Conservation (phyloP, 2,329 filamentous ascomycete genomes). For the Teratosphaeria destructans region DNA sequence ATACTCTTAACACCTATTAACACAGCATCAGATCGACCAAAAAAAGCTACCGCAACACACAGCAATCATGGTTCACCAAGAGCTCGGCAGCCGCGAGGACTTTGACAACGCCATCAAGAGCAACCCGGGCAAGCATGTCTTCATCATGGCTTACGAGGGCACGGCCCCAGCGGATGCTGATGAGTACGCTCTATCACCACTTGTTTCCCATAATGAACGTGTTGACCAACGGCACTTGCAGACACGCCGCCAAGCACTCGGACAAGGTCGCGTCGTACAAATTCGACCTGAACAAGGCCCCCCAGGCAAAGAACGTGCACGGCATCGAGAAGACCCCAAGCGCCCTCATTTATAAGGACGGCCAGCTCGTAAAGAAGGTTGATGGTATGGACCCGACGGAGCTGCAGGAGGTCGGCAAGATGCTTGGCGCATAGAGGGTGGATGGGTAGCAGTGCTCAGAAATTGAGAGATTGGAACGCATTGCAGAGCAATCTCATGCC, state of each 20-base stretch:
- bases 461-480: neutral
- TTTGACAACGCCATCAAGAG: slow-evolving; percentile 20
- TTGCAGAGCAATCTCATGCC: neutral
- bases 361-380: slow-evolving; percentile 21
- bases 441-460: neutral
- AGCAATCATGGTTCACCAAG: slow-evolving; percentile 9
- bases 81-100: slow-evolving; percentile 22
- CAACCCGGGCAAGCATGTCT: slow-evolving; percentile 21
- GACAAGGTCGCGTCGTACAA: slow-evolving; percentile 20
- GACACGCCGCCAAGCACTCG: slow-evolving; percentile 20
- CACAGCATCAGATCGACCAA: neutral
- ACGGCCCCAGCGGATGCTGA: slow-evolving; percentile 15
- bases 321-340: slow-evolving; percentile 16
- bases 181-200: slow-evolving; percentile 13
- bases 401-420: slow-evolving; percentile 14
- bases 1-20: neutral
- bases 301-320: slow-evolving; percentile 11
- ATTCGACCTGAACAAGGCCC: slow-evolving; percentile 13
- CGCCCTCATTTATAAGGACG: slow-evolving; percentile 23
- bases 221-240: slow-evolving; percentile 3
- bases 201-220: neutral
- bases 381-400: slow-evolving; percentile 14
- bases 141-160: slow-evolving; percentile 24
- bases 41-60: neutral
- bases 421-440: slow-evolving; percentile 2